A percentile compares a stretch with the other conserved stretches of the same genome.
Evolutionary conservation across 176 grass and related monocot species (phyloP).

Genomic region (Hordeum marinum): DNA sequence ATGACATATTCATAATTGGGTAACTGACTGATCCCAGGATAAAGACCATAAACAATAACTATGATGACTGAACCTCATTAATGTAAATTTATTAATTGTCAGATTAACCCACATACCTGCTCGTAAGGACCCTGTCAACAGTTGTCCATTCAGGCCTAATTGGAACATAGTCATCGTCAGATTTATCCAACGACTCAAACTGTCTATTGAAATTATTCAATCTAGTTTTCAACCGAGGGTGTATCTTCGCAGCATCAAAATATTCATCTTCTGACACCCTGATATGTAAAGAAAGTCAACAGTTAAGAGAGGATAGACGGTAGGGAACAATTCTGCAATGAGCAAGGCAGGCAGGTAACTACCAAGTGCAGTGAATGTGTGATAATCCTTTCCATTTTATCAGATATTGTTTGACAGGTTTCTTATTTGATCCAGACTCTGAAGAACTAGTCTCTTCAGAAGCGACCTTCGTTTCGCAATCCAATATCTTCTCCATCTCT

Average conservation of each 20-base stretch:
- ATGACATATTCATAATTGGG: slow-evolving; percentile 9
- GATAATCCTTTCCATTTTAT: slow-evolving; percentile 99
- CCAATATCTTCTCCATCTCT: slow-evolving; percentile 95
- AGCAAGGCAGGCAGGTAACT: slow-evolving; percentile 15
- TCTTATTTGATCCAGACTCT: slow-evolving; percentile 50
- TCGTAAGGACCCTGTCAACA: slow-evolving; percentile 81
- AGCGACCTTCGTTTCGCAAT: slow-evolving; percentile 52
- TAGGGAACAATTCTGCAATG: slow-evolving; percentile 7
- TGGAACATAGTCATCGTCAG: slow-evolving; percentile 79
- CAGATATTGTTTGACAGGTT: slow-evolving; percentile 60
- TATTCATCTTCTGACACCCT: slow-evolving; percentile 91
- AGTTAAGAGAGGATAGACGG: slow-evolving; percentile 17
- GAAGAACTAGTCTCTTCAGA: slow-evolving; percentile 46
- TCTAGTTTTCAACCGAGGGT: slow-evolving; percentile 85
- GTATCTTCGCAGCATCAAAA: slow-evolving; percentile 65
- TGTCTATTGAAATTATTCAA: slow-evolving; percentile 83
- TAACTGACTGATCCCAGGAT: not conserved
- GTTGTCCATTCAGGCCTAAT: slow-evolving; percentile 95
- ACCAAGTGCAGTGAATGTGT: slow-evolving; percentile 90
- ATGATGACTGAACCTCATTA: slow-evolving; percentile 3
- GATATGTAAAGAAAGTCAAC: slow-evolving; percentile 31
- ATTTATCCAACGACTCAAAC: slow-evolving; percentile 56
- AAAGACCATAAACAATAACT: slow-evolving; percentile 2
- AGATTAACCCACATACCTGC: slow-evolving; percentile 51
- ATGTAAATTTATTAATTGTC: not conserved